A percentile compares a stretch with the other conserved stretches of the same genome.
These are phyloP conservation scores for Aspergillus sp. DNA, from an alignment of 2,329 filamentous ascomycete species.

Conservation along the genomic window DNA sequence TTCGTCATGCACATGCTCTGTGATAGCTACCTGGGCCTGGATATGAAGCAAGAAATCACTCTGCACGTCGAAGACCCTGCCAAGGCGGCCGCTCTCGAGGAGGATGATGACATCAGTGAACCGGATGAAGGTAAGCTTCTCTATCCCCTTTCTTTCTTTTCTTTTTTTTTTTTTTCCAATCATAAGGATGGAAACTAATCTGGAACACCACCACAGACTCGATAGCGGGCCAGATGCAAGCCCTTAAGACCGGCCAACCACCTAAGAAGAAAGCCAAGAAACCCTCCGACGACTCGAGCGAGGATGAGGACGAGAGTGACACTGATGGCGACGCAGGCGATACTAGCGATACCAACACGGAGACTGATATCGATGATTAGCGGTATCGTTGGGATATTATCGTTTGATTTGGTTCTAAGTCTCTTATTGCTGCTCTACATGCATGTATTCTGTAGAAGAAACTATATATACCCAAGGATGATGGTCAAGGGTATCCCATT, in stretches of 20 bases:
- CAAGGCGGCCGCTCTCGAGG: slow-evolving; percentile 70
- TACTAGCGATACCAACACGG: slow-evolving; percentile 53
- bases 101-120: slow-evolving; percentile 93
- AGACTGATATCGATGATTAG: slow-evolving; percentile 70
- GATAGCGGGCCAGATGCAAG: slow-evolving; percentile 82
- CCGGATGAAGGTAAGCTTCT: slow-evolving; percentile 80
- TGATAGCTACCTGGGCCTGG: slow-evolving; percentile 91
- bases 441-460: neutral
- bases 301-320: slow-evolving; percentile 50
- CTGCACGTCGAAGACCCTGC: slow-evolving; percentile 81
- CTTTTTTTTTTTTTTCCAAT: neutral
- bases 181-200: slow-evolving; percentile 18
- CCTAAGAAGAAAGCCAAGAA: slow-evolving; percentile 53
- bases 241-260: slow-evolving; percentile 62
- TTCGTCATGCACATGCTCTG: slow-evolving; percentile 92
- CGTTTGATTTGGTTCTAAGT: neutral
- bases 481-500: neutral
- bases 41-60: slow-evolving; percentile 83
- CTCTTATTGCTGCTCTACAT: neutral
- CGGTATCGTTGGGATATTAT: slow-evolving; percentile 1
- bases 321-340: slow-evolving; percentile 55
- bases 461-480: neutral
- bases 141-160: slow-evolving; percentile 1
- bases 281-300: slow-evolving; percentile 47
- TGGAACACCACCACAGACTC: slow-evolving; percentile 52